phyloP scores from a whole-genome alignment of 1,284 basidiomycete genomes.

The Rhodotorula sp. region DNA sequence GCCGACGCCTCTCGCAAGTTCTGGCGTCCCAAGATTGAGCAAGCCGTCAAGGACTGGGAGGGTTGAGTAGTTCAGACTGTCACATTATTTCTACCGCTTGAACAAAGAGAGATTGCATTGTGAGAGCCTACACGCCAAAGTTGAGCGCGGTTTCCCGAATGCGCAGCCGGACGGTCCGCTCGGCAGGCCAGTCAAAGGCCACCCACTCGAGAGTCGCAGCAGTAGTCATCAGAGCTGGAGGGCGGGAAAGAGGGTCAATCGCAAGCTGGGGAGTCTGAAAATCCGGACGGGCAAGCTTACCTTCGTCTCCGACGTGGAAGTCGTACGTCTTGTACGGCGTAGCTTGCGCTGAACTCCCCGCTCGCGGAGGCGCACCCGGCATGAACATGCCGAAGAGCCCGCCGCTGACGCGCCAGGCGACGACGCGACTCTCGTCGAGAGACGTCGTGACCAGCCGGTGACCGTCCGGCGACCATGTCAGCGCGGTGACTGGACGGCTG shows the following conservation, averaged over 20 bases:
- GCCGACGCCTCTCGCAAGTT: slow-evolving; percentile 25
- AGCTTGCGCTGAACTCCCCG: slow-evolving; percentile 53
- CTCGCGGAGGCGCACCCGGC: slow-evolving; percentile 86
- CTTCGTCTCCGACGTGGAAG: slow-evolving; percentile 59
- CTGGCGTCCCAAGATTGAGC: slow-evolving; percentile 27
- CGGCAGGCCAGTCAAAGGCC: slow-evolving; percentile 75
- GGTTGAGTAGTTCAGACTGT: slow-evolving; percentile 4
- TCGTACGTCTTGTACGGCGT: slow-evolving; percentile 74
- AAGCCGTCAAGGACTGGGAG: slow-evolving; percentile 18
- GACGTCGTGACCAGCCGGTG: slow-evolving; percentile 82
- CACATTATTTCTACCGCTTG: background rate
- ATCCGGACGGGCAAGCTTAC: slow-evolving; percentile 44
- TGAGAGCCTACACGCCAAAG: slow-evolving; percentile 52
- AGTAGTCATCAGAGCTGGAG: slow-evolving; percentile 64
- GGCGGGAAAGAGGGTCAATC: background rate
- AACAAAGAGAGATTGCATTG: too few species aligned
- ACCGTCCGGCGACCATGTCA: slow-evolving; percentile 90
- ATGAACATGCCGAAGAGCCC: slow-evolving; percentile 69
- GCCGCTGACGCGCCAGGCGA: slow-evolving; percentile 50
- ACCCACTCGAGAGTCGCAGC: slow-evolving; percentile 70
- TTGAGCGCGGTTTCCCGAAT: slow-evolving; percentile 75
- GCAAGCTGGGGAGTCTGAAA: background rate
- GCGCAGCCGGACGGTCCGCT: slow-evolving; percentile 73
- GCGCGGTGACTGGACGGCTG: slow-evolving; percentile 70
- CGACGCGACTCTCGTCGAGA: slow-evolving; percentile 73